Percentiles rank a stretch among this genome's conserved stretches.
These are phyloP conservation scores for Emergomyces africanus DNA, from an alignment of 2,329 filamentous ascomycete species.

Conservation along the genomic window DNA sequence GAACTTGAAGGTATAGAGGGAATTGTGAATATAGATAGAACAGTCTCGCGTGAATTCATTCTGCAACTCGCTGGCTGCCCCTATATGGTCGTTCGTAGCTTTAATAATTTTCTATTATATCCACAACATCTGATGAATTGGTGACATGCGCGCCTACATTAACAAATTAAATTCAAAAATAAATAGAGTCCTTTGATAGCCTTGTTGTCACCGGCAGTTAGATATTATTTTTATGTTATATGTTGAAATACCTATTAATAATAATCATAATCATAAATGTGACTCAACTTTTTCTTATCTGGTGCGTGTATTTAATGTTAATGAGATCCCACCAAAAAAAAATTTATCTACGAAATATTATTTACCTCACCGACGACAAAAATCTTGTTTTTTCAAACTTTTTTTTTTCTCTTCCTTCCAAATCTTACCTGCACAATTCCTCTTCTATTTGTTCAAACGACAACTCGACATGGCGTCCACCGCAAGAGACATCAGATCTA, in stretches of 20 bases:
- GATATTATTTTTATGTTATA: too few relatives aligned
- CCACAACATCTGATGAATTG: not conserved
- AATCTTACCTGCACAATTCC: not conserved
- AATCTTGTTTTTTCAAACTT: not conserved
- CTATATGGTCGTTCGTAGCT: too few relatives aligned
- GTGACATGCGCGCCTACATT: not conserved
- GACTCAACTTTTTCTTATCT: not conserved
- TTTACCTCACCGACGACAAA: not conserved
- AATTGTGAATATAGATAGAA: not conserved
- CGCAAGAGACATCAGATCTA: constrained; percentile 24
- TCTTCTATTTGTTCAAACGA: constrained; percentile 2
- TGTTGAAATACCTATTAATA: too few relatives aligned
- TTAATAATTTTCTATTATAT: too few relatives aligned
- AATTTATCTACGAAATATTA: too few relatives aligned
- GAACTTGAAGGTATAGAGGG: constrained; percentile 26
- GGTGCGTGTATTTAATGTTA: constrained; percentile 2
- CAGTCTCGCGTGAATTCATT: too few relatives aligned
- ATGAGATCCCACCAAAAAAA: not conserved
- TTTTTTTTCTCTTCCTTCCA: not conserved
- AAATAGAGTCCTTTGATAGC: too few relatives aligned
- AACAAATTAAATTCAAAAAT: not conserved
- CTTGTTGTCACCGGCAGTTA: too few relatives aligned
- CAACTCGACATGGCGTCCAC: constrained; percentile 17
- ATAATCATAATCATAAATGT: too few relatives aligned
- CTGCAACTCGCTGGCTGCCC: too few relatives aligned